phyloP scores from a whole-genome alignment of 495 filamentous ascomycete genomes.

The Choiromyces venosus region DNA sequence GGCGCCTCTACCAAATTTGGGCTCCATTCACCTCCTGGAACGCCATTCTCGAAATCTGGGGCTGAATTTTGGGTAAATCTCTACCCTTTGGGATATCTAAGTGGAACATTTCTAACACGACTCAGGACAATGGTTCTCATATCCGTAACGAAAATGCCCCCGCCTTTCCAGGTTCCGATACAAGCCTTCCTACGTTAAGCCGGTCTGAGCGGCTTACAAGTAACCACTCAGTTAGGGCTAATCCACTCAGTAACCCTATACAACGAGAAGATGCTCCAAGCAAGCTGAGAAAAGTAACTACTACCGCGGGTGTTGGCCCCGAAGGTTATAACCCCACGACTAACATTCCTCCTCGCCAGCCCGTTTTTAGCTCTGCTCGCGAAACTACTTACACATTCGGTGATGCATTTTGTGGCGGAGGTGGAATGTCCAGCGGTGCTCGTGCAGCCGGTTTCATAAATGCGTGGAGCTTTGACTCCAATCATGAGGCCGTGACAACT shows the following conservation, averaged over 20 bases:
- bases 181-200: neutral
- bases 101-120: neutral
- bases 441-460: slow-evolving; percentile 31
- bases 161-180: neutral
- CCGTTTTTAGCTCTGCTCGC: neutral
- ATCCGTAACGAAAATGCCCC: neutral
- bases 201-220: neutral
- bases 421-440: slow-evolving; percentile 39
- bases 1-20: neutral
- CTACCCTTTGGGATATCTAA: neutral
- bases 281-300: neutral
- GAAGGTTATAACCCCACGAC: neutral
- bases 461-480: slow-evolving; percentile 38
- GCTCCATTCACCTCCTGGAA: neutral
- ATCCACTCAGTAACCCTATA: neutral
- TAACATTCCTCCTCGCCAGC: neutral
- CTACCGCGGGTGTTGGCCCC: neutral
- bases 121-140: neutral
- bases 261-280: neutral
- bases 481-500: slow-evolving; percentile 29
- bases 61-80: neutral
- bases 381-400: slow-evolving; percentile 38
- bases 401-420: slow-evolving; percentile 41
- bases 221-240: neutral
- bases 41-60: neutral